Conservation (phyloP, 148 eudicot species). For the Silene conica region DNA sequence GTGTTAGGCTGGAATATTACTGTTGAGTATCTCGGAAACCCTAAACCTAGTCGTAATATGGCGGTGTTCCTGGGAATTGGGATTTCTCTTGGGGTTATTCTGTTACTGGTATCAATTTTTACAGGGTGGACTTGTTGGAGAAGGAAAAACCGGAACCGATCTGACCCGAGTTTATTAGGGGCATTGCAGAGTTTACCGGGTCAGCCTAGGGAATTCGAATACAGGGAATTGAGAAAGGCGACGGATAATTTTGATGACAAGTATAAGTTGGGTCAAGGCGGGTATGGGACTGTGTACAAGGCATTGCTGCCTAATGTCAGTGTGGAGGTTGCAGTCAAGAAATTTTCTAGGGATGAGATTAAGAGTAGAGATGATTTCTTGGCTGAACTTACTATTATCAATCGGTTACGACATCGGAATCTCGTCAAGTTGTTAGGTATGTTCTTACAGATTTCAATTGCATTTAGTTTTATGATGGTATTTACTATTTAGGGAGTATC, state of each 20-base stretch:
- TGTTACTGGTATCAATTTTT: slow-evolving; percentile 11
- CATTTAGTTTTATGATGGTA: background rate
- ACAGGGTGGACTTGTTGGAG: slow-evolving; percentile 20
- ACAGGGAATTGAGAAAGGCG: slow-evolving; percentile 63
- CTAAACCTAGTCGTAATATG: background rate
- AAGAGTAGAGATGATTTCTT: slow-evolving; percentile 81
- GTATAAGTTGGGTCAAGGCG: slow-evolving; percentile 73
- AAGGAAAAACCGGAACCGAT: slow-evolving; percentile 15
- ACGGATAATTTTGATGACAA: slow-evolving; percentile 62
- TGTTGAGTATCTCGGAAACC: slow-evolving; percentile 31
- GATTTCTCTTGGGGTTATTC: slow-evolving; percentile 13
- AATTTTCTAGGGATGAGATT: slow-evolving; percentile 63
- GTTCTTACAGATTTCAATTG: background rate
- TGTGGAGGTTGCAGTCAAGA: slow-evolving; percentile 69
- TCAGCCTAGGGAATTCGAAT: slow-evolving; percentile 60
- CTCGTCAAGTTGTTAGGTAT: slow-evolving; percentile 76
- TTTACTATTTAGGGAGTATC: no score
- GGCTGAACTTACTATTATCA: slow-evolving; percentile 83
- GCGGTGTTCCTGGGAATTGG: slow-evolving; percentile 9
- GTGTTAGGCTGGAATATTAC: slow-evolving; percentile 77
- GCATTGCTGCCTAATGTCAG: slow-evolving; percentile 45
- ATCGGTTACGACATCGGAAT: slow-evolving; percentile 75
- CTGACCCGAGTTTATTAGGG: slow-evolving; percentile 43
- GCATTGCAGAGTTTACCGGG: slow-evolving; percentile 69
- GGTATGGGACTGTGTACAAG: slow-evolving; percentile 67